Evolutionary conservation across 1,284 basidiomycete species (phyloP).

Genomic region (Neonothopanus nambi): DNA sequence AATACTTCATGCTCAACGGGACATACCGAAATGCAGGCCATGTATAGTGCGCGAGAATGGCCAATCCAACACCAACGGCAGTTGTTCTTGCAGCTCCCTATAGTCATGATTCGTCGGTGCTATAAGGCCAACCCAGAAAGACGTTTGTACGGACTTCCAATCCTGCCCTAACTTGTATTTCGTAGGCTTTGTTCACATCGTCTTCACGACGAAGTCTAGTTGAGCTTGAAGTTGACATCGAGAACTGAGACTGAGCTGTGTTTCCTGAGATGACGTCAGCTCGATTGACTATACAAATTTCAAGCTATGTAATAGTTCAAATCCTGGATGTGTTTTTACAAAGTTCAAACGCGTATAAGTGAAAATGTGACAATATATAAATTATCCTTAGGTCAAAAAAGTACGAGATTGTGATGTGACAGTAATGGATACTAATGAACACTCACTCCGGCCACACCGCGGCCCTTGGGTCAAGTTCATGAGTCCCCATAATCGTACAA

Average conservation of each 20-base stretch:
- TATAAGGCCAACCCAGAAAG: conserved; percentile 1
- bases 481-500: neutral
- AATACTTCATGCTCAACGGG: neutral
- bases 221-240: conserved; percentile 32
- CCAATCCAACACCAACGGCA: conserved; percentile 58
- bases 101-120: conserved; percentile 2
- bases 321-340: too few relatives aligned
- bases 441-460: too few relatives aligned
- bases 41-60: conserved; percentile 67
- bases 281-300: too few relatives aligned
- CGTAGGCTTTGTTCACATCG: conserved; percentile 55
- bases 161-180: conserved; percentile 54
- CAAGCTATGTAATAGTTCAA: too few relatives aligned
- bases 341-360: too few relatives aligned
- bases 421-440: too few relatives aligned
- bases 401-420: too few relatives aligned
- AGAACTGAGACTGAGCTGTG: conserved; percentile 4
- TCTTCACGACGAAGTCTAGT: conserved; percentile 46
- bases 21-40: conserved; percentile 79
- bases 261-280: too few relatives aligned
- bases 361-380: too few relatives aligned
- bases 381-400: too few relatives aligned
- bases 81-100: conserved; percentile 57
- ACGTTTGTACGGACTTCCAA: conserved; percentile 38
- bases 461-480: too few relatives aligned